Evolutionary conservation across 306 rosid genomes (phyloP), one percentile per base, ranked within the genome.

Genomic region (Corylus avellana): DNA sequence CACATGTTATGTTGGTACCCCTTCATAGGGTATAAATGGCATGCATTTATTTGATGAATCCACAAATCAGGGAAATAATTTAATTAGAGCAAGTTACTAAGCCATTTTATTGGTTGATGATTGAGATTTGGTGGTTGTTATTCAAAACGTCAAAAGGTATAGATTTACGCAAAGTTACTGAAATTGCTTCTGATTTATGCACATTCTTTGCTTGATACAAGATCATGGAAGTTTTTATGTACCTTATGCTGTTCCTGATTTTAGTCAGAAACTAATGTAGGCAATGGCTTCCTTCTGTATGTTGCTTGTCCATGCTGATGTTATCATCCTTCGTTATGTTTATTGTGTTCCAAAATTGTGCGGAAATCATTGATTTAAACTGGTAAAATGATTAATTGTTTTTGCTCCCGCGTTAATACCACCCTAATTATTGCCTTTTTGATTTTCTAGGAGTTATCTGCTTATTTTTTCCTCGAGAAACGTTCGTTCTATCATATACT

Each of bases 391-490:
- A 5, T 5, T 12, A 5, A 39, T 75, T 58, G 46, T 20, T 59
- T 48, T 55, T 37, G 32, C n/a, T 9, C 72, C 35, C 22, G 29
- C 42, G 20, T n/a, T n/a, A 29, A 27, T 44, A 25, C 49, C n/a
- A 76, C 67, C 25, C 75, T 78, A 78, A 78, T 25, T 12, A 17
- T 17, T 47, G 32, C 7, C 35, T 27, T 42, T n/a, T 51, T 61
- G 25, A 61, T 72, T 63, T 72, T 84, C 77, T 59, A 77, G 77
- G 77, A 25, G 17, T 58, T 27, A 46, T 71, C 39, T 55, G 61
- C n/a, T 63, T 62, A 8, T 20, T 12, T 55, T 59, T 63, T 67
- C 17, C 18, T 42, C 3, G 29, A 51, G 44, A 50, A 70, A 50
- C 18, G 2, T 6, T 75, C 39, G 5, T 20, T 42, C 48, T 44